Conservation (phyloP, 805 yeast genomes). For the Scheffersomyces lignosus region DNA sequence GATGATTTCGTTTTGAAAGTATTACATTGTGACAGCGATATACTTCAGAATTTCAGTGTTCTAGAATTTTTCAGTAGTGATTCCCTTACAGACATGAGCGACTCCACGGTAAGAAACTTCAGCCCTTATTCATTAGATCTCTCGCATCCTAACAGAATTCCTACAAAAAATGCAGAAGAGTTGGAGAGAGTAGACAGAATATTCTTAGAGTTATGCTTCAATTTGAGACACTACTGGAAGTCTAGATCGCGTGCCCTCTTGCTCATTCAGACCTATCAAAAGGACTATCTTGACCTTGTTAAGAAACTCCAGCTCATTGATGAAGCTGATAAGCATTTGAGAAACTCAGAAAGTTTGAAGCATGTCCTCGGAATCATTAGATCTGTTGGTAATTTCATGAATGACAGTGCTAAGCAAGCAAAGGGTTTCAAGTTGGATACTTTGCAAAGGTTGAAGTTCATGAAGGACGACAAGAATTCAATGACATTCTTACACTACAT, state of each 20-base stretch:
- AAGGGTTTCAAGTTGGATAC: constrained; percentile 88
- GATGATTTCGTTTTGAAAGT: constrained; percentile 69
- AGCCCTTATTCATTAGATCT: constrained; percentile 81
- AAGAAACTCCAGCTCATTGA: constrained; percentile 70
- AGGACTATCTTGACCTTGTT: constrained; percentile 73
- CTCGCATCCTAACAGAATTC: constrained; percentile 40
- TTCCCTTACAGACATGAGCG: constrained; percentile 73
- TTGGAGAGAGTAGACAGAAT: constrained; percentile 86
- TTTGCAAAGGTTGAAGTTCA: constrained; percentile 83
- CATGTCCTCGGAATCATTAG: constrained; percentile 79
- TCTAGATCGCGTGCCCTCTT: constrained; percentile 84
- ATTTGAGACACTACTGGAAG: constrained; percentile 87
- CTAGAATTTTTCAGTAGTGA: constrained; percentile 82
- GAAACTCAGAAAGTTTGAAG: constrained; percentile 64
- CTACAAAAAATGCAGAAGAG: constrained; percentile 69
- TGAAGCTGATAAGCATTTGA: constrained; percentile 66
- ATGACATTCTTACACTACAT: constrained; percentile 91
- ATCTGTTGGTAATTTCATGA: constrained; percentile 95
- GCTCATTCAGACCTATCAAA: constrained; percentile 67
- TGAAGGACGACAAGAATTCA: constrained; percentile 85
- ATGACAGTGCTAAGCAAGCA: constrained; percentile 88
- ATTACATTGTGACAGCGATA: constrained; percentile 71
- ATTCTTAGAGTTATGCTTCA: constrained; percentile 78
- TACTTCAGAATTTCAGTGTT: constrained; percentile 67
- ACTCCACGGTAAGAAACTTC: constrained; percentile 65